Base-by-base conservation (phyloP, 2,329 filamentous ascomycete species). In the Phaeosphaeriaceae sp. region DNA sequence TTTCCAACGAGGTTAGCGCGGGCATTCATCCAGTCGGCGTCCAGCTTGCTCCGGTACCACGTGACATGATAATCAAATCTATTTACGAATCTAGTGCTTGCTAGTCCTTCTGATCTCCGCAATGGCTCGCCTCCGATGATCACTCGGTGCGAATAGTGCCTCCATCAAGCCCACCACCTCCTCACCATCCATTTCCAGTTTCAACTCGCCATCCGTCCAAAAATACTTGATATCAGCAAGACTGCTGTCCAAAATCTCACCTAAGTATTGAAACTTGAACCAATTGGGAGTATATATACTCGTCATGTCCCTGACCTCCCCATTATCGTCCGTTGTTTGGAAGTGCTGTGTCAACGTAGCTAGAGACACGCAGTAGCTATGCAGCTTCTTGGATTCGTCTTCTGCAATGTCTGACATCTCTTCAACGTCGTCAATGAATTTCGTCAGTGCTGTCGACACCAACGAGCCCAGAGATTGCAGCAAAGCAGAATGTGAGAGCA, bases 151-250 rank as follows among this genome's bases (percentile, higher is more conserved):
- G 68, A 87, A 87, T 29, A 87, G 68, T 15, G 84, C 85, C 67
- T 84, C 78, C 42, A 87, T 83, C 66, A 87, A 62, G 60, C 87
- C 85, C 12, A 85, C 75, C 7, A 87, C 79, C 64, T 87, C 85
- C 28, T 85, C 83, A 2, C 75, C 74, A 18, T 79, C 79, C 71
- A 87, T 87, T 62, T 87, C 84, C 46, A 86, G 65, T 51, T 80
- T 81, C 60, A 87, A 61, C 66, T 85, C 85, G n/a, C 83, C 83
- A 58, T 87, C 84, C 2, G 77, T 78, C 85, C 85, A 87, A 35
- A 87, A 67, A 54, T 82, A 87, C 61, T 82, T 85, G 71, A 87
- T 87, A 61, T 87, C 85, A 16, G 82, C 84, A 13, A 87, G 71
- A 40, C 79, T 83, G 46, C 81, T 81, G 45, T 87, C 85, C 43